Base-by-base conservation (phyloP, 2,329 filamentous ascomycete species). In the Rachicladosporium sp. region DNA sequence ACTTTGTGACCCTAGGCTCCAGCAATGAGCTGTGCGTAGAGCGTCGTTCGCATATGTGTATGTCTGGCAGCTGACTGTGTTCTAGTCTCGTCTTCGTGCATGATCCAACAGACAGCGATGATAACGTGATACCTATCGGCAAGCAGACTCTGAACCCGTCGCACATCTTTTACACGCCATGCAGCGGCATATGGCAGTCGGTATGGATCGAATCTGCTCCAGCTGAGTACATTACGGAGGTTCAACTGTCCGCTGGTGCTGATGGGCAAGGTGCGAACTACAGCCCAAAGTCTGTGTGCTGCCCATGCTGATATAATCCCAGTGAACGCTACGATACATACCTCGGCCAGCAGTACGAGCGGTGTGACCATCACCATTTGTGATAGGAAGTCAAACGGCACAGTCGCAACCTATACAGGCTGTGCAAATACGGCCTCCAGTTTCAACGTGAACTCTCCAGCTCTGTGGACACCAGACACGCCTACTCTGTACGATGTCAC, bases 151-250 rank as follows among this genome's bases (percentile, higher is more conserved):
- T 43, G 77, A 83, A 73, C 53, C 71, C 73, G 0, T 72, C 76
- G 52, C 73, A 69, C 50, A 82, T 82, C 44, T 82, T 80, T 55
- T 82, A 82, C 53, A 74, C 73, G 0, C 73, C 79, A 0, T 82
- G 78, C 58, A 78, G 74, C 27, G 79, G 79, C 4, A 82, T 83
- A 46, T 83, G 79, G 79, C 78, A 82, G 50, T 70, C 69, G 10
- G 78, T 82, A 0, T 83, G 79, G 78, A 61, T 83, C 3, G 73
- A 76, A 51, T 65, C 70, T n/a, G 74, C 70, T 0, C 72, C 77
- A 0, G 46, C 57, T 0, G 67, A 72, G 34, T 61, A 75, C 46
- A 70, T 82, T 37, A 70, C 69, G 0, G 64, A 70, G 33, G 57
- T 81, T 3, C 73, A 80, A 43, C 47, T 82, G 4, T 56, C 64